phyloP scores from a whole-genome alignment of 345 rosid genomes.

The Crucihimalaya himalaica region DNA sequence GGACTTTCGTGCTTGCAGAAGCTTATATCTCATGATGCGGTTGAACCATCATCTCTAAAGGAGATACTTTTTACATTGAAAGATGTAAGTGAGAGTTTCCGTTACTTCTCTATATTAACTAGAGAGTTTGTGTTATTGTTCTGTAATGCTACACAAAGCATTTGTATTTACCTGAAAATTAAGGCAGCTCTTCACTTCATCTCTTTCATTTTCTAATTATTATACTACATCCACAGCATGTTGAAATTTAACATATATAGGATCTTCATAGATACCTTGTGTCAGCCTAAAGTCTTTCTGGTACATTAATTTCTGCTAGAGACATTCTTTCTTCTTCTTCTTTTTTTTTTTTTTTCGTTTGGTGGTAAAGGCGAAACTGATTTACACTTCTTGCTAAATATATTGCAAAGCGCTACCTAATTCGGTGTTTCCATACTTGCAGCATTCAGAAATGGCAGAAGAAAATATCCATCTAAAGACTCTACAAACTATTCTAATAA shows the following conservation, averaged over 20 bases:
- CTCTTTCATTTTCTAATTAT: neutral
- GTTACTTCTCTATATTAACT: neutral
- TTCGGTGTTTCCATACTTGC: constrained; percentile 39
- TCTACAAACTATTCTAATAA: constrained; percentile 85
- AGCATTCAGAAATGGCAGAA: constrained; percentile 96
- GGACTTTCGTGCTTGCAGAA: constrained; percentile 96
- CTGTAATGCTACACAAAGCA: neutral
- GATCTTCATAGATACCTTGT: constrained; percentile 5
- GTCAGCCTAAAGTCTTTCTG: neutral
- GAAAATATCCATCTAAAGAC: constrained; percentile 95
- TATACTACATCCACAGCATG: neutral
- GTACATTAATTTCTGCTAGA: neutral
- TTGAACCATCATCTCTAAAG: constrained; percentile 75
- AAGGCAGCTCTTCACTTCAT: constrained; percentile 5
- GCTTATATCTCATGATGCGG: constrained; percentile 95
- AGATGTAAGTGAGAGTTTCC: constrained; percentile 61
- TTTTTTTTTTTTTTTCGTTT: neutral
- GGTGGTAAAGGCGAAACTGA: constrained; percentile 10
- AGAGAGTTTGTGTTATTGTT: neutral
- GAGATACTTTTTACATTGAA: constrained; percentile 81
- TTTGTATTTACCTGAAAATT: neutral
- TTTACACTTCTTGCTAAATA: constrained; percentile 11
- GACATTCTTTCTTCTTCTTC: neutral
- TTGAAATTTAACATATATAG: neutral
- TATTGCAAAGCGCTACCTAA: constrained; percentile 31